These are phyloP conservation scores for Thermoascus crustaceus DNA, from an alignment of 2,329 filamentous ascomycete species.

Conservation along the genomic window DNA sequence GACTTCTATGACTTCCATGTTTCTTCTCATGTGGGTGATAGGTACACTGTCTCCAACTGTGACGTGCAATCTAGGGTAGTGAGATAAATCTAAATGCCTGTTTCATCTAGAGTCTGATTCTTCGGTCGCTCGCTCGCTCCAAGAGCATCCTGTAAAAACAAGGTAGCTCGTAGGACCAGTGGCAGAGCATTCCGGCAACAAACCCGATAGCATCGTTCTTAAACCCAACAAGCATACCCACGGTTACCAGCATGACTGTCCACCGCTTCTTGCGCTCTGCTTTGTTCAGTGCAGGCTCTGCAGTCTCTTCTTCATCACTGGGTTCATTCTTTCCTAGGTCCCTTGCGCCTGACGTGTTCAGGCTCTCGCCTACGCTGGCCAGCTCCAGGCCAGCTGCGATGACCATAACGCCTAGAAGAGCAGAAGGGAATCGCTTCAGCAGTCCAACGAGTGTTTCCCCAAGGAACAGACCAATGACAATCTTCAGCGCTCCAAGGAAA, in stretches of 20 bases:
- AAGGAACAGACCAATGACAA: conserved; percentile 66
- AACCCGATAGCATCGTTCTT: conserved; percentile 88
- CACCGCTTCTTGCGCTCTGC: conserved; percentile 66
- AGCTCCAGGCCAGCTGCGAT: conserved; percentile 83
- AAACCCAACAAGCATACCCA: conserved; percentile 73
- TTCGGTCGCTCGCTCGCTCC: conserved; percentile 21
- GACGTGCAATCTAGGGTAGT: too few relatives aligned
- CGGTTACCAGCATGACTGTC: conserved; percentile 84
- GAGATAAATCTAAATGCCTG: conserved; percentile 3
- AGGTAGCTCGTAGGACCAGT: conserved; percentile 54
- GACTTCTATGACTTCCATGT: too few relatives aligned
- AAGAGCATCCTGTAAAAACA: conserved; percentile 16
- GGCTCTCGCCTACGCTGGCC: conserved; percentile 71
- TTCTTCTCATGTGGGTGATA: too few relatives aligned
- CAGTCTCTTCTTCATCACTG: conserved; percentile 30
- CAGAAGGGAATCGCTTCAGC: conserved; percentile 64
- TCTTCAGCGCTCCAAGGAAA: conserved; percentile 66
- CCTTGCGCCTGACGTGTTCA: conserved; percentile 65
- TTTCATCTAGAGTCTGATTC: conserved; percentile 26
- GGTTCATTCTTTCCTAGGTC: conserved; percentile 39
- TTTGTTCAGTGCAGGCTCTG: conserved; percentile 44
- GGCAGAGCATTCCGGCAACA: conserved; percentile 68
- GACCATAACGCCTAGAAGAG: conserved; percentile 78
- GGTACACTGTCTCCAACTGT: too few relatives aligned
- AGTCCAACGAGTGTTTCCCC: conserved; percentile 65